Conservation (phyloP, 768 basidiomycete species). For the Gyrodon lividus region DNA sequence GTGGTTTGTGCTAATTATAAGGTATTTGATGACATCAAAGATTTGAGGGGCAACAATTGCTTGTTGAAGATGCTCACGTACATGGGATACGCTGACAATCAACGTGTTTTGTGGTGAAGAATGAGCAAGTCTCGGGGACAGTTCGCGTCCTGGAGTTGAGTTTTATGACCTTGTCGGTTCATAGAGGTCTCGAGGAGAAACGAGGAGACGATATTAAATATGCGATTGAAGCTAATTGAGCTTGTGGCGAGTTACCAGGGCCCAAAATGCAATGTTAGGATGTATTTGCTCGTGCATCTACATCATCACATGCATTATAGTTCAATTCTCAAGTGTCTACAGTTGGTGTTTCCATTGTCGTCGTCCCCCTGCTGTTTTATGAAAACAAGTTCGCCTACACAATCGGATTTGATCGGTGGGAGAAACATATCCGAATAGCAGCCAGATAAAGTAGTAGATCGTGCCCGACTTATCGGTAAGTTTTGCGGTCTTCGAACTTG, state of each 20-base stretch:
- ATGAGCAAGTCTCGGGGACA: not conserved
- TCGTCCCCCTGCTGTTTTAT: not conserved
- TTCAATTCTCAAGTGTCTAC: conserved; percentile 18
- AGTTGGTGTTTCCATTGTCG: conserved; percentile 3
- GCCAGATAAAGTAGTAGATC: conserved; percentile 34
- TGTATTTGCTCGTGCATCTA: too few relatives aligned
- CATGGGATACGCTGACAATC: conserved; percentile 12
- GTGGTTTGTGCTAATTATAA: not conserved
- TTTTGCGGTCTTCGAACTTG: conserved; percentile 32
- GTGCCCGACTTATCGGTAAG: conserved; percentile 23
- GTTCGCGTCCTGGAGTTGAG: not conserved
- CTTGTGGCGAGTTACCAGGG: not conserved
- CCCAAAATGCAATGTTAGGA: not conserved
- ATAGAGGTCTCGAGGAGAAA: not conserved
- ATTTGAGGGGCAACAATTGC: not conserved
- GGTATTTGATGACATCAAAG: not conserved
- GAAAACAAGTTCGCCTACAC: conserved; percentile 8
- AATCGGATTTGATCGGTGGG: conserved; percentile 37
- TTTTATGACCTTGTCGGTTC: not conserved
- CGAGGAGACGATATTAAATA: not conserved
- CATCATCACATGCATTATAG: not conserved
- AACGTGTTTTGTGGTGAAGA: not conserved
- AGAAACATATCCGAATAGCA: conserved; percentile 26
- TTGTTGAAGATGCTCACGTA: conserved; percentile 5
- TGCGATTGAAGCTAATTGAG: too few relatives aligned